Evolutionary conservation across 2,329 filamentous ascomycete genomes (phyloP).

Genomic region (Penicillium griseofulvum): DNA sequence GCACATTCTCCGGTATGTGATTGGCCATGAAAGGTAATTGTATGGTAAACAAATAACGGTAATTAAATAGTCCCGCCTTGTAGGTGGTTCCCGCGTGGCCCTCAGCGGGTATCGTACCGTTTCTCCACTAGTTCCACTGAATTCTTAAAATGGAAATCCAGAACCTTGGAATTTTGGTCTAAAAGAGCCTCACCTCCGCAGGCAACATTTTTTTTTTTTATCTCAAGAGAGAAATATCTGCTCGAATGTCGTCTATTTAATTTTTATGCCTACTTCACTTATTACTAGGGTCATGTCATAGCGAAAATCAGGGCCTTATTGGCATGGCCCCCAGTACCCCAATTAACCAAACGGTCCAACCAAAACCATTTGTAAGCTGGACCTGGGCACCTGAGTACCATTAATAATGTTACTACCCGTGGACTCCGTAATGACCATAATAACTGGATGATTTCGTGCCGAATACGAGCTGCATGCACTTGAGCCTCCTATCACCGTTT

Average conservation of each 20-base stretch:
- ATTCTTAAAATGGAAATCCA: constrained; percentile 10
- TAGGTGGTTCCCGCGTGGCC: constrained; percentile 1
- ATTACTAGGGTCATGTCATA: constrained; percentile 2
- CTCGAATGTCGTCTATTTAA: neutral
- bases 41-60: neutral
- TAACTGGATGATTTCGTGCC: neutral
- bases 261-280: neutral
- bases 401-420: too few relatives aligned
- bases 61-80: neutral
- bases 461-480: constrained; percentile 1
- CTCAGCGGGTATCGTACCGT: constrained; percentile 2
- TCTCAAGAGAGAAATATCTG: too few relatives aligned
- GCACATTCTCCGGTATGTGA: constrained; percentile 10
- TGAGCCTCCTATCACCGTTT: constrained; percentile 5
- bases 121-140: constrained; percentile 4
- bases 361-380: too few relatives aligned
- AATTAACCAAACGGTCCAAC: too few relatives aligned
- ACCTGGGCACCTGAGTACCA: too few relatives aligned
- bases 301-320: neutral
- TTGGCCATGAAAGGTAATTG: constrained; percentile 7
- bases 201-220: neutral
- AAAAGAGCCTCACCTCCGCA: constrained; percentile 1
- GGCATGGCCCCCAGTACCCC: neutral
- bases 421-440: too few relatives aligned
- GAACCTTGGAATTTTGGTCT: too few relatives aligned